Conservation (phyloP, 768 basidiomycete species). For the Calocybe cyanea region DNA sequence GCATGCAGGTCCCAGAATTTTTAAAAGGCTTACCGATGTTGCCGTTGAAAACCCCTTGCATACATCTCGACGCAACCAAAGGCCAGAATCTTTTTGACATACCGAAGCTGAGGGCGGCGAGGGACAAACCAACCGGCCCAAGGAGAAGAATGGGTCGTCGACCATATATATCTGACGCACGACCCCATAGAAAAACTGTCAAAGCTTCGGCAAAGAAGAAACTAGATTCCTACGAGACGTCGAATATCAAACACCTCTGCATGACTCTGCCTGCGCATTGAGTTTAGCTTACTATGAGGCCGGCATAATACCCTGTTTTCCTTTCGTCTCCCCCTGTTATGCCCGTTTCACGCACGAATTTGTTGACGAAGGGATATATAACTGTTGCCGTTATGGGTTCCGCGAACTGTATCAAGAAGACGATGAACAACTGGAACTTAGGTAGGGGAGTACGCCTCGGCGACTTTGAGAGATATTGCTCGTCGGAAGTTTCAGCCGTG, state of each 20-base stretch:
- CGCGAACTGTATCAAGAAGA: conserved; percentile 30
- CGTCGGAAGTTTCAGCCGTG: no score
- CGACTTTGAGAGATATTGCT: conserved; percentile 1
- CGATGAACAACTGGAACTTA: conserved; percentile 32
- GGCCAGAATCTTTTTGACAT: conserved; percentile 24
- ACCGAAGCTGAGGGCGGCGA: conserved; percentile 32
- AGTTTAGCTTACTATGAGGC: conserved; percentile 34
- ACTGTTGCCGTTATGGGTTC: conserved; percentile 30
- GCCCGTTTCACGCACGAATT: conserved; percentile 40
- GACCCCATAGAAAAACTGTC: conserved; percentile 29
- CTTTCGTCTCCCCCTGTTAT: conserved; percentile 40
- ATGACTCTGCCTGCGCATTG: no score
- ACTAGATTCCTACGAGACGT: conserved; percentile 27
- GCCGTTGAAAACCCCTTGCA: conserved; percentile 17
- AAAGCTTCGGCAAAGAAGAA: conserved; percentile 33
- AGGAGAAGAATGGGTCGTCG: conserved; percentile 29
- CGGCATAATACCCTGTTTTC: conserved; percentile 47
- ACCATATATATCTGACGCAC: conserved; percentile 32
- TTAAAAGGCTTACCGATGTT: conserved; percentile 26
- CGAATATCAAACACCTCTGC: no score
- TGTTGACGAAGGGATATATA: conserved; percentile 44
- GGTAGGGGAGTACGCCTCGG: conserved; percentile 30
- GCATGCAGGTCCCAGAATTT: neutral
- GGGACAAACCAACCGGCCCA: conserved; percentile 27
- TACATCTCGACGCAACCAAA: conserved; percentile 14